Percentiles rank a stretch among this genome's conserved stretches.
Conservation (phyloP, 805 yeast species). For the Candida saitoana region DNA sequence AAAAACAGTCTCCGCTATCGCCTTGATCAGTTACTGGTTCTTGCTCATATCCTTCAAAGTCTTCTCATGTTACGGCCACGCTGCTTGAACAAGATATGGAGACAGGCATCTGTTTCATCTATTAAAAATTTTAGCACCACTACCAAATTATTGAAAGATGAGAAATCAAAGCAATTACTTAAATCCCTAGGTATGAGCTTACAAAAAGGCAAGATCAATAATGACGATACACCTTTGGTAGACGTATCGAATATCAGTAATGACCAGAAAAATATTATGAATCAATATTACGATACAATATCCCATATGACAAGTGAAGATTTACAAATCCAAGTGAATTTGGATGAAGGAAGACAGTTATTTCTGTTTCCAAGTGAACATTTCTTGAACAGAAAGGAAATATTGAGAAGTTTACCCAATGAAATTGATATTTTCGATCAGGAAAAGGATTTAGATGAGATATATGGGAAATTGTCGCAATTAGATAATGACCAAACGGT, state of each 20-base stretch:
- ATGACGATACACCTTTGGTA: slow-evolving; percentile 3
- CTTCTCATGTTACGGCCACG: neutral
- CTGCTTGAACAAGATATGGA: neutral
- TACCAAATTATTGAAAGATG: slow-evolving; percentile 13
- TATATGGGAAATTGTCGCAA: slow-evolving; percentile 26
- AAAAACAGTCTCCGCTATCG: neutral
- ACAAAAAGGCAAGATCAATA: slow-evolving; percentile 28
- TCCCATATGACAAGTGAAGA: slow-evolving; percentile 38
- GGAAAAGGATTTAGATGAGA: slow-evolving; percentile 24
- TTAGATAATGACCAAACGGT: slow-evolving; percentile 36
- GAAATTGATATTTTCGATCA: slow-evolving; percentile 30
- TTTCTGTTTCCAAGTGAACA: slow-evolving; percentile 31
- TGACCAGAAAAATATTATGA: slow-evolving; percentile 5
- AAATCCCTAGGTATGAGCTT: slow-evolving; percentile 29
- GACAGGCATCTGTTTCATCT: neutral
- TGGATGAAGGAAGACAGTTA: slow-evolving; percentile 34
- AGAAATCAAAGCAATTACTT: slow-evolving; percentile 23
- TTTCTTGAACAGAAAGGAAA: slow-evolving; percentile 28
- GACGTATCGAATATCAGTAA: neutral
- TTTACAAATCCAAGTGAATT: slow-evolving; percentile 28
- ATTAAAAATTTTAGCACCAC: neutral
- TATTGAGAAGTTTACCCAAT: slow-evolving; percentile 31
- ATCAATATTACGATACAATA: slow-evolving; percentile 23
- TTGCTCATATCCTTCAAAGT: neutral
- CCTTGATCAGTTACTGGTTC: neutral